Evolutionary conservation across 495 filamentous ascomycete species (phyloP), one percentile per base, ranked within the genome.

Genomic region (Parachaetomium inaequale): DNA sequence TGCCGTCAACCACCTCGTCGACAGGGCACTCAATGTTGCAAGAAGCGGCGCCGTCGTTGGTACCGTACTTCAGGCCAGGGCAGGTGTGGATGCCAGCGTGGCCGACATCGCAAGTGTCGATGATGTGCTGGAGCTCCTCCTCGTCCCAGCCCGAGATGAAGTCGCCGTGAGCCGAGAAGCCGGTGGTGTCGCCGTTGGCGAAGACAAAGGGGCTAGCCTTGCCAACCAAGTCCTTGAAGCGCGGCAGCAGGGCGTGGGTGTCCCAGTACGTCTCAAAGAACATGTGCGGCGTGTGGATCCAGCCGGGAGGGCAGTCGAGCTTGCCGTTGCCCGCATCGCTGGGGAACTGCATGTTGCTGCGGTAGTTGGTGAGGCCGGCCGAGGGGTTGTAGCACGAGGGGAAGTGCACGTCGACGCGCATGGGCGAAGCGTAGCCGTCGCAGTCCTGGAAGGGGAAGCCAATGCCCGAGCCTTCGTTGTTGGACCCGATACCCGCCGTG

Each of bases 71-170:
- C 58, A 80, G 70, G 42, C 72, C 68, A 34, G 84, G 76, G 75
- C 88, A 90, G 57, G 79, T 68, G 54, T 84, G 72, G 56, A 88
- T 76, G n/a, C 74, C 78, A 28, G 68, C 71, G 59, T 79, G 78
- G 40, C 81, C 76, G 58, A 70, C 77, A 57, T 84, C 77, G 77
- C 88, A 91, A 50, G 72, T 78, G 67, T 86, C 71, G 61, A 88
- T 78, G 62, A 85, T 85, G 36, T 79, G 75, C 69, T 89, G 81
- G 21, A 91, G 82, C 55, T 80, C 75, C 6, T 73, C 63, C 54
- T 78, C 70, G 63, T 91, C 83, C 89, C 89, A 92, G 31, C 87
- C 89, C 50, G 88, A 83, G 47, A 91, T 75, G 72, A 91, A 90
- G 73, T 91, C 88, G 36, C 81, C 87, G 73, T 91, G 88, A 52